Evolutionary conservation across 2,329 filamentous ascomycete species (phyloP).

Genomic region (Dothideomycetidae sp.): DNA sequence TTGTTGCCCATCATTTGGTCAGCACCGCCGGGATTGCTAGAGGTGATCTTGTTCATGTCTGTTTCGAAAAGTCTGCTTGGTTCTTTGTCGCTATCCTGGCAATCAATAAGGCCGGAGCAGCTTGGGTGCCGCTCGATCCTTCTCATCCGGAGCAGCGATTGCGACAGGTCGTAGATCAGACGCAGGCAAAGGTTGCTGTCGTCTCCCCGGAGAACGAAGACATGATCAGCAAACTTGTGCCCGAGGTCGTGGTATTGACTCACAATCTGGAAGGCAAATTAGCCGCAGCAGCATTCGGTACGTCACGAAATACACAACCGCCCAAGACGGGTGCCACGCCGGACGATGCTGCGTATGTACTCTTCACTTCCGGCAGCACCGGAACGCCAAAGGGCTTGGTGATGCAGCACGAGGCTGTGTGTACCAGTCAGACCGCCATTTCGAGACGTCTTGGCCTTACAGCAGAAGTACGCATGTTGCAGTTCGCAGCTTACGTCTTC

Average conservation of each 20-base stretch:
- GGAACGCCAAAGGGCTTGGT: conserved; percentile 5
- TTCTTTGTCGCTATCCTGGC: conserved; percentile 24
- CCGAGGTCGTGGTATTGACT: neutral
- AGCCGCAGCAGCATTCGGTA: neutral
- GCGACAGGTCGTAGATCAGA: neutral
- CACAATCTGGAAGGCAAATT: neutral
- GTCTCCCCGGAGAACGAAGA: neutral
- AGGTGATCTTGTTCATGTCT: conserved; percentile 19
- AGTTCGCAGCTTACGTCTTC: conserved; percentile 7
- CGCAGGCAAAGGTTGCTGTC: neutral
- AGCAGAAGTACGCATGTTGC: neutral
- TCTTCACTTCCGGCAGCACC: conserved; percentile 6
- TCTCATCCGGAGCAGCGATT: conserved; percentile 1
- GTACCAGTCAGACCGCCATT: conserved; percentile 5
- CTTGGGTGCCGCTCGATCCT: conserved; percentile 17
- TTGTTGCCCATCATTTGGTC: conserved; percentile 1
- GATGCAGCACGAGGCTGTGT: conserved; percentile 4
- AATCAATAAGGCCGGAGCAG: conserved; percentile 24
- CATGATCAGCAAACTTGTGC: neutral
- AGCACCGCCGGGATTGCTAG: neutral
- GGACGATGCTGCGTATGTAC: conserved; percentile 1
- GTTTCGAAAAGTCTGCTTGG: conserved; percentile 25
- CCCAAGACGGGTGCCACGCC: neutral
- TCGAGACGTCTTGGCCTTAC: neutral
- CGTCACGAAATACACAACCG: too few relatives aligned